Conservation (phyloP, 495 filamentous ascomycete species). For the Lasiosphaeriaceae sp. region DNA sequence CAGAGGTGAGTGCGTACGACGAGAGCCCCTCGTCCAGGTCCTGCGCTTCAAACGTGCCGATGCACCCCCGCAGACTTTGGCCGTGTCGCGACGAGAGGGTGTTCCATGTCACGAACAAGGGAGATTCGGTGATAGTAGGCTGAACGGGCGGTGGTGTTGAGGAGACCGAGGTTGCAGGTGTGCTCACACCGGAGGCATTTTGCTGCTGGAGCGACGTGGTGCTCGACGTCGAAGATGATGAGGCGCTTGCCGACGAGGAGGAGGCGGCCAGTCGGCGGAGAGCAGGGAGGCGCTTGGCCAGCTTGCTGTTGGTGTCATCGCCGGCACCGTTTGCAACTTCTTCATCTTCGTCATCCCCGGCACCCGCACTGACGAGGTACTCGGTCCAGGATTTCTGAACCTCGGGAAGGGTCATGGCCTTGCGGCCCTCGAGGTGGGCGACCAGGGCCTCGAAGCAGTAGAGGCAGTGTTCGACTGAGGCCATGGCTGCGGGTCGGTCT, state of each 20-base stretch:
- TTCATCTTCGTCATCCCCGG: constrained; percentile 13
- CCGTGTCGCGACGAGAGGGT: constrained; percentile 55
- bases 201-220: constrained; percentile 23
- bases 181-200: constrained; percentile 18
- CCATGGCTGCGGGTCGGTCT: constrained; percentile 52
- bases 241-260: constrained; percentile 20
- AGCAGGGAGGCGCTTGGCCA: constrained; percentile 36
- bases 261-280: constrained; percentile 32
- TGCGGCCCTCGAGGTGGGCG: constrained; percentile 42
- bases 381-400: constrained; percentile 70
- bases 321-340: neutral
- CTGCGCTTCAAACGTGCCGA: constrained; percentile 88
- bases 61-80: constrained; percentile 79
- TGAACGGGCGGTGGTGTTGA: constrained; percentile 18
- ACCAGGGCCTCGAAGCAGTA: constrained; percentile 87
- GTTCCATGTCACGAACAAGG: constrained; percentile 97
- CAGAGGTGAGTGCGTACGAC: constrained; percentile 83
- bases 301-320: constrained; percentile 16
- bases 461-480: constrained; percentile 75
- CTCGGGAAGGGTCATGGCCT: constrained; percentile 51
- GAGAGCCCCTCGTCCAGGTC: constrained; percentile 67
- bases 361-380: constrained; percentile 32
- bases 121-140: constrained; percentile 40
- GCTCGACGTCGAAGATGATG: constrained; percentile 20
- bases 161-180: constrained; percentile 35